Base-by-base conservation (phyloP, 2,329 filamentous ascomycete species). In the Nigrospora oryzae region DNA sequence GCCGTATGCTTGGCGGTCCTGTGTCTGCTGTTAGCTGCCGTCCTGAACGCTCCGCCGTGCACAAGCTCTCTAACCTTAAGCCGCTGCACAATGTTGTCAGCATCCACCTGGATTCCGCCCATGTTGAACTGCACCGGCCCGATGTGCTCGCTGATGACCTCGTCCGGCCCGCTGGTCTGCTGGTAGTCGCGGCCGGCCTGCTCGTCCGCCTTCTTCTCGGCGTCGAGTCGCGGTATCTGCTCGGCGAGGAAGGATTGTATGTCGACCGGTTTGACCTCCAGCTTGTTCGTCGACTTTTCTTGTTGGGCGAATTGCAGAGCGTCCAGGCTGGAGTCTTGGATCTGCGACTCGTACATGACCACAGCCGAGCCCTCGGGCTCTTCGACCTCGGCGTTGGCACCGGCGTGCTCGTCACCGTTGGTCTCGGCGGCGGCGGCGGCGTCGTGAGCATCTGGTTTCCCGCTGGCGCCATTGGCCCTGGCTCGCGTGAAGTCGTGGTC, bases 121-220 rank as follows among this genome's bases (percentile, higher is more conserved):
- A 98, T 93, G 62, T 98, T 98, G 69, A 97, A 96, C 60, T 95
- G 89, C 51, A 96, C 89, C 1, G 90, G 89, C 0, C 90, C 90
- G 57, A 95, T 95, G 56, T 95, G 89, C 57, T 91, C 86, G 54
- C 82, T 83, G 44, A 77, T 71, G 50, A 66, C 70, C 50, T 69
- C 73, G 51, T 55, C 60, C 36, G 56, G 54, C 7, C 43, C 50
- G 11, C 58, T 55, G 30, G 58, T 55, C 46, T 55, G 56, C 28
- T 51, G 45, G 19, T 56, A 59, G 14, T 69, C 65, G 13, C 65
- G 64, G n/a, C 61, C 53, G 37, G 58, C 52, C 53, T 68, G 69
- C 37, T 79, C 75, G 30, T 74, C 70, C 3, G 66, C 70, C 49
- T 78, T 79, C 53, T 78, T 74, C 56, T 57, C 54, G 68, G 74